Conservation (phyloP, 441 rosid species). For the Gossypium davidsonii region DNA sequence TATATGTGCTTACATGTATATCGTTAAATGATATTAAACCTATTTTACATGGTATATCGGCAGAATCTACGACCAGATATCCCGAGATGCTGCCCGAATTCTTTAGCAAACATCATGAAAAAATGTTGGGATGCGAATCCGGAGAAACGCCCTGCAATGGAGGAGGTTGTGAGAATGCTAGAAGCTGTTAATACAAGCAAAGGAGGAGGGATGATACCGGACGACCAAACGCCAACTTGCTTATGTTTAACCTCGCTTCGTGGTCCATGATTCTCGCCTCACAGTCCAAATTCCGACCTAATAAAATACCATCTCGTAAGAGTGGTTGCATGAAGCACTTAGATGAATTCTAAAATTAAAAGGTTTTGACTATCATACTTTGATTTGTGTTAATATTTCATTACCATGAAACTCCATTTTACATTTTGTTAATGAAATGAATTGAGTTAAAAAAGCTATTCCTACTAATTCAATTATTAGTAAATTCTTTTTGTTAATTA, state of each 20-base stretch:
- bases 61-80: constrained; percentile 81
- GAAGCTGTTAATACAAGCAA: constrained; percentile 72
- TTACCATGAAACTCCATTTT: not conserved
- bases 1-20: not conserved
- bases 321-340: not conserved
- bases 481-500: no score
- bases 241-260: constrained; percentile 68
- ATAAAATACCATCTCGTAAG: not conserved
- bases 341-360: not conserved
- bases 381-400: not conserved
- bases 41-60: constrained; percentile 4
- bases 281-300: constrained; percentile 38
- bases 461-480: no score
- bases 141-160: constrained; percentile 82
- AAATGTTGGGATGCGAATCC: constrained; percentile 78
- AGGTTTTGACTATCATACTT: not conserved
- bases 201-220: constrained; percentile 95
- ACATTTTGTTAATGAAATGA: no score
- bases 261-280: constrained; percentile 63
- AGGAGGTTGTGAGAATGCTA: constrained; percentile 65
- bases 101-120: constrained; percentile 57
- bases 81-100: constrained; percentile 77
- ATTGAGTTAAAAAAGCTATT: no score
- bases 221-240: constrained; percentile 51
- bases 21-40: not conserved